Conservation (phyloP, 148 eudicot genomes). For the Salicornia ramosissima region DNA sequence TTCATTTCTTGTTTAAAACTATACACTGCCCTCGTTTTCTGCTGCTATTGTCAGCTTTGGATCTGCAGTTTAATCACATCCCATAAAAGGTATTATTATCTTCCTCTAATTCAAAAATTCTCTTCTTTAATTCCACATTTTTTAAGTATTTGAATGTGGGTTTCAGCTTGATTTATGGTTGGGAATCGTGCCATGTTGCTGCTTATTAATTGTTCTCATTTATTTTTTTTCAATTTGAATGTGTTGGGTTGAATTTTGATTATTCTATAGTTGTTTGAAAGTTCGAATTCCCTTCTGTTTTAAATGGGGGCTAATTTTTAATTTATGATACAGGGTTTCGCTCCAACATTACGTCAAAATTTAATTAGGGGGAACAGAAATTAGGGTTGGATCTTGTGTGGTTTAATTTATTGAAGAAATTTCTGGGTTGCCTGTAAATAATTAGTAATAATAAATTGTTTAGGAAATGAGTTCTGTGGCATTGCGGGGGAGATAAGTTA, state of each 20-base stretch:
- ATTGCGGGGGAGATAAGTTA: slow-evolving; percentile 8
- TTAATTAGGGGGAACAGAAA: slow-evolving; percentile 13
- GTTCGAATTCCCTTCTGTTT: slow-evolving; percentile 10
- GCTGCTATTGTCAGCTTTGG: slow-evolving; percentile 19
- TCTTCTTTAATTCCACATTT: not conserved
- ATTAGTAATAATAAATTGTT: not conserved
- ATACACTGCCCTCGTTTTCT: not conserved
- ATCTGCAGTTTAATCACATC: slow-evolving; percentile 23
- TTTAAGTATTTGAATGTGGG: not conserved
- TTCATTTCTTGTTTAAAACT: not conserved
- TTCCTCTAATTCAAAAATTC: not conserved
- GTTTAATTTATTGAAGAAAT: not conserved
- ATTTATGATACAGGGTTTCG: slow-evolving; percentile 25
- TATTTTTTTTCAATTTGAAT: not conserved
- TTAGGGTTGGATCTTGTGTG: slow-evolving; percentile 24
- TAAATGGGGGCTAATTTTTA: not conserved
- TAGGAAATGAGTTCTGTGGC: slow-evolving; percentile 14
- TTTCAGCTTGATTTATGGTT: not conserved
- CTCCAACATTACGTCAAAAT: slow-evolving; percentile 7
- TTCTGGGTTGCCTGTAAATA: slow-evolving; percentile 9
- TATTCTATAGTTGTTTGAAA: slow-evolving; percentile 11
- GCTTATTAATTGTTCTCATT: not conserved
- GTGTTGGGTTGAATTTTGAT: not conserved
- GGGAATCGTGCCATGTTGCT: slow-evolving; percentile 20
- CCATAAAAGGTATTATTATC: slow-evolving; percentile 16